A percentile compares a stretch with the other conserved stretches of the same genome.
Conservation (phyloP, 148 eudicot genomes). For the Euryodendron excelsum region DNA sequence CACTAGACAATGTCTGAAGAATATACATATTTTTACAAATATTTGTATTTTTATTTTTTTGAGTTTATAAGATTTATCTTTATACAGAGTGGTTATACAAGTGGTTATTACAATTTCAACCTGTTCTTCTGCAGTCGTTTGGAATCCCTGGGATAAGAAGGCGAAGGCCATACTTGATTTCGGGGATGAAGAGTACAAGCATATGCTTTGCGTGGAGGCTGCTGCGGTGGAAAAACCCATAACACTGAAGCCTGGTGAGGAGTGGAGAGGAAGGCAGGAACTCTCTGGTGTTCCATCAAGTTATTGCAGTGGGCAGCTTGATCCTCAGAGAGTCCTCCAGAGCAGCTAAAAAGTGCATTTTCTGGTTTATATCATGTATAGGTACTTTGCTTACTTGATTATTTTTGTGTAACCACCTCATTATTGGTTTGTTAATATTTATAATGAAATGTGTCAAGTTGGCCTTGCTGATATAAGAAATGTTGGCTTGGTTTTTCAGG, state of each 20-base stretch:
- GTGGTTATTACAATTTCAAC: neutral
- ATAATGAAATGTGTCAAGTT: neutral
- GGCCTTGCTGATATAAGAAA: too few species aligned
- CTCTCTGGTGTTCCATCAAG: conserved; percentile 86
- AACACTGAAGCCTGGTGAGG: conserved; percentile 85
- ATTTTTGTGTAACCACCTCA: neutral
- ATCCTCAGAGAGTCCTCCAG: conserved; percentile 66
- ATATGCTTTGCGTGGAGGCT: conserved; percentile 89
- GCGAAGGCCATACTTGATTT: conserved; percentile 86
- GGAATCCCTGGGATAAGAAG: conserved; percentile 98
- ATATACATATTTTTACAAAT: neutral
- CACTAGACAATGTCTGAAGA: neutral
- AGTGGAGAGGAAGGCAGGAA: conserved; percentile 89
- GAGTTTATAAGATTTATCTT: neutral
- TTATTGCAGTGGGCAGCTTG: conserved; percentile 85
- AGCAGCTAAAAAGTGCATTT: conserved; percentile 30
- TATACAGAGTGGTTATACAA: neutral
- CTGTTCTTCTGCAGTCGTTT: conserved; percentile 54
- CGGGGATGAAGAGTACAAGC: conserved; percentile 87
- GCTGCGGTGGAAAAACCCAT: conserved; percentile 87
- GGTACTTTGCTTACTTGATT: conserved; percentile 24
- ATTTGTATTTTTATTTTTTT: neutral
- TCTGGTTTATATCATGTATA: conserved; percentile 38
- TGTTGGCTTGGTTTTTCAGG: too few species aligned
- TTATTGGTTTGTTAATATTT: neutral